These are phyloP conservation scores for Colletotrichum sp. DNA, from an alignment of 2,329 filamentous ascomycete species.

Conservation along the genomic window DNA sequence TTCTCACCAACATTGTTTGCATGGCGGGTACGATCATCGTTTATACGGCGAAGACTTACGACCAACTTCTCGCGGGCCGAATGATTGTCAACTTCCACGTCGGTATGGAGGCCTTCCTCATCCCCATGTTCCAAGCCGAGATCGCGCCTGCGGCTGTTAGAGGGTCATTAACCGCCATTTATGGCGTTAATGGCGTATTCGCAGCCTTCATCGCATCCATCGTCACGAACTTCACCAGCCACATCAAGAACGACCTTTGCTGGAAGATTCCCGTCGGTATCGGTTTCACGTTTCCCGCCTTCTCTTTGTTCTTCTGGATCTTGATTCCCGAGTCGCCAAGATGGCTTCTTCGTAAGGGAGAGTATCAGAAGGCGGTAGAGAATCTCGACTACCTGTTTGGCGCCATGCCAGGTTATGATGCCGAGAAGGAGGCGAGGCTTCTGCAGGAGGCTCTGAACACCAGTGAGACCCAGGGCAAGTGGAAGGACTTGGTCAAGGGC, in stretches of 20 bases:
- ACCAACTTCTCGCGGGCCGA: constrained; percentile 17
- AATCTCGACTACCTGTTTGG: constrained; percentile 22
- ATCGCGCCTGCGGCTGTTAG: constrained; percentile 24
- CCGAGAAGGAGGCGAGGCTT: constrained; percentile 20
- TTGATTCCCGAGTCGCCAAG: constrained; percentile 30
- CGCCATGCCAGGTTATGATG: constrained; percentile 14
- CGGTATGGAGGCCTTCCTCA: constrained; percentile 23
- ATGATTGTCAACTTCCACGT: constrained; percentile 25
- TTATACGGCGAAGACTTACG: constrained; percentile 15
- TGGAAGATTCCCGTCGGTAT: constrained; percentile 24
- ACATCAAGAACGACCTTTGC: constrained; percentile 15
- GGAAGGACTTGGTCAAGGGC: constrained; percentile 14
- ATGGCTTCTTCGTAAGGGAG: constrained; percentile 28
- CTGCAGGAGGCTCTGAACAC: constrained; percentile 16
- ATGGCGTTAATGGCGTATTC: constrained; percentile 24
- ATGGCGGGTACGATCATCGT: constrained; percentile 17
- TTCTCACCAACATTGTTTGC: constrained; percentile 22
- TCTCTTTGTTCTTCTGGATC: constrained; percentile 17
- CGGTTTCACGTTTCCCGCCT: constrained; percentile 20
- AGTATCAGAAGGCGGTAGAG: constrained; percentile 15
- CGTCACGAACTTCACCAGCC: constrained; percentile 24
- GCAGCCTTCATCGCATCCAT: constrained; percentile 24
- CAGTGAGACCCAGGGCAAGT: background rate
- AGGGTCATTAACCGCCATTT: constrained; percentile 22
- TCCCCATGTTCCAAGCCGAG: constrained; percentile 26